These are phyloP conservation scores for Geotrichum fermentans DNA, from an alignment of 1,139 yeast genomes.

Conservation along the genomic window DNA sequence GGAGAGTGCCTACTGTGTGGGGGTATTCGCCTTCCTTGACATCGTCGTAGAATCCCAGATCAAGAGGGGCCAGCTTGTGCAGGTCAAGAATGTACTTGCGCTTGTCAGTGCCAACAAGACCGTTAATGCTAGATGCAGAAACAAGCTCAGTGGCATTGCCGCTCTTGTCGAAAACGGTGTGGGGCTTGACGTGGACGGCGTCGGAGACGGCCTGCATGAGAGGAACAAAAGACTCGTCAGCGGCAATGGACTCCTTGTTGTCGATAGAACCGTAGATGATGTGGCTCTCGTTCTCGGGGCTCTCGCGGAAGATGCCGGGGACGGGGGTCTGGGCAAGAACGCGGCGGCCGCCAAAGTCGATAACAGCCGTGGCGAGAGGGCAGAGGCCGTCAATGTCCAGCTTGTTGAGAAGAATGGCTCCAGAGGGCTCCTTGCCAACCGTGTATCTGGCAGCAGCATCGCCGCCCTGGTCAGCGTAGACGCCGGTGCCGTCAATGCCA, in stretches of 20 bases:
- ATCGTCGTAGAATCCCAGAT: slow-evolving; percentile 64
- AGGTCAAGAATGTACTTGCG: slow-evolving; percentile 81
- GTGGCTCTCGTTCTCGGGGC: slow-evolving; percentile 42
- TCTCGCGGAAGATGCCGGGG: slow-evolving; percentile 79
- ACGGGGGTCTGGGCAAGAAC: slow-evolving; percentile 92
- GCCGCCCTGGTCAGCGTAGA: slow-evolving; percentile 62
- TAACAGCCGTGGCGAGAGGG: slow-evolving; percentile 72
- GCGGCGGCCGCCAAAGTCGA: slow-evolving; percentile 86
- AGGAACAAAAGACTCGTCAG: slow-evolving; percentile 50
- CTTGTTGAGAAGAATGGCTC: slow-evolving; percentile 64
- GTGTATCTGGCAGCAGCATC: slow-evolving; percentile 83
- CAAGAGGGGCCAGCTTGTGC: slow-evolving; percentile 82
- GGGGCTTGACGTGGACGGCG: slow-evolving; percentile 72
- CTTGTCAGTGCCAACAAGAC: slow-evolving; percentile 79
- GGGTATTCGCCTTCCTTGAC: slow-evolving; percentile 62
- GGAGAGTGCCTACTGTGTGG: slow-evolving; percentile 68
- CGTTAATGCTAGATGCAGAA: slow-evolving; percentile 70
- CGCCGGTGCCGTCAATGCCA: slow-evolving; percentile 69
- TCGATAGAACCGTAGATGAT: slow-evolving; percentile 74
- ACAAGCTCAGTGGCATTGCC: slow-evolving; percentile 38
- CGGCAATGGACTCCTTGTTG: slow-evolving; percentile 45
- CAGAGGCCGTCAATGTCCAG: slow-evolving; percentile 61
- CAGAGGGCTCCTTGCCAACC: slow-evolving; percentile 70
- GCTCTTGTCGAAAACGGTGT: slow-evolving; percentile 48
- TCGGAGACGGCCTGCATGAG: slow-evolving; percentile 62